Evolutionary conservation across 768 basidiomycete genomes (phyloP).

Genomic region (Clavaria fumosa): DNA sequence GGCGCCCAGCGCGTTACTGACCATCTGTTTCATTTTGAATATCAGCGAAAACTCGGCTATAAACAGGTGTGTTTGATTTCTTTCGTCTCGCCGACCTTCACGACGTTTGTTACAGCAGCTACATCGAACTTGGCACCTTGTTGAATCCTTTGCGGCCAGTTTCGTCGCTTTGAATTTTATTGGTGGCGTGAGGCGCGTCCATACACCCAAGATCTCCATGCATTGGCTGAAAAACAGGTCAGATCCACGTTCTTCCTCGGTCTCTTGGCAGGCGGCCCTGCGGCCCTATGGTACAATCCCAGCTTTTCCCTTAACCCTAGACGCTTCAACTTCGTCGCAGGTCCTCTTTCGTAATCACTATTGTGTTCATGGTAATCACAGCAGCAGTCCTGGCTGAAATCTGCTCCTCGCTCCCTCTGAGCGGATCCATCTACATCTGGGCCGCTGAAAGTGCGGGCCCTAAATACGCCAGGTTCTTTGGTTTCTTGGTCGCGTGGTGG

Average conservation of each 20-base stretch:
- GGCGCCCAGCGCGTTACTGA: constrained; percentile 32
- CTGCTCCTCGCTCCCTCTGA: constrained; percentile 75
- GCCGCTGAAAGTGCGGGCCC: constrained; percentile 85
- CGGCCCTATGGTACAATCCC: constrained; percentile 54
- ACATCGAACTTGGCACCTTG: constrained; percentile 69
- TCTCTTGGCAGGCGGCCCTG: constrained; percentile 72
- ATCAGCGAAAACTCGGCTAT: constrained; percentile 61
- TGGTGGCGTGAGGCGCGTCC: constrained; percentile 63
- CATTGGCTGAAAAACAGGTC: background rate
- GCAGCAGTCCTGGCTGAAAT: constrained; percentile 81
- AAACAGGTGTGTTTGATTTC: constrained; percentile 40
- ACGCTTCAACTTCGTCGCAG: constrained; percentile 23
- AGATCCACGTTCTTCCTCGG: constrained; percentile 74
- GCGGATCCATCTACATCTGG: constrained; percentile 92
- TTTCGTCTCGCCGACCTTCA: constrained; percentile 1
- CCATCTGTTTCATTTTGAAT: constrained; percentile 15
- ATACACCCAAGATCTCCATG: no score
- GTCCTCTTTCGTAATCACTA: constrained; percentile 73
- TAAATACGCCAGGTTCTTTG: constrained; percentile 74
- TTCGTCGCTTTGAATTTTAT: constrained; percentile 88
- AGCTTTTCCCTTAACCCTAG: background rate
- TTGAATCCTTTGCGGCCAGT: constrained; percentile 79
- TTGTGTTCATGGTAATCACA: constrained; percentile 80
- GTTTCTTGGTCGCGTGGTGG: constrained; percentile 91
- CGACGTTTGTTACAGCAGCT: constrained; percentile 40